phyloP scores from a whole-genome alignment of 352 stramenopile genomes.

The Globisporangium orthogonon region DNA sequence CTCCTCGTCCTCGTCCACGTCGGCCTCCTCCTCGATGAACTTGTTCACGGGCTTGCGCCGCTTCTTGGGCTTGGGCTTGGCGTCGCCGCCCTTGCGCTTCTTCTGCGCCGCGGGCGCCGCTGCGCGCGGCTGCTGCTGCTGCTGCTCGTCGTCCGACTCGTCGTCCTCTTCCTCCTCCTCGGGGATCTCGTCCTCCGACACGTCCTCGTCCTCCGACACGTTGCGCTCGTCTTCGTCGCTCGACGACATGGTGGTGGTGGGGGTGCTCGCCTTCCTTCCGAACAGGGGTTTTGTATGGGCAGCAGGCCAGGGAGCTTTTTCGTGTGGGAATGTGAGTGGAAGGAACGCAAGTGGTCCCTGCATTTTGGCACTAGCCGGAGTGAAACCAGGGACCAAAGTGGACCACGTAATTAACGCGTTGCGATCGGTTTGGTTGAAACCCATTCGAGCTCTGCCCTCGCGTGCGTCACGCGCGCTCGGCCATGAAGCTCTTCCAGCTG shows the following conservation, averaged over 20 bases:
- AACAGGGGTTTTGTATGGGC: too few relatives aligned
- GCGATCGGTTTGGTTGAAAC: too few relatives aligned
- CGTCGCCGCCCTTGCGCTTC: conserved; percentile 64
- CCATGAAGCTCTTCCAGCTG: conserved; percentile 87
- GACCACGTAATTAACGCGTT: too few relatives aligned
- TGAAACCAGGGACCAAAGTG: background rate
- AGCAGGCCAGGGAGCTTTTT: too few relatives aligned
- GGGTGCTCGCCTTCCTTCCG: background rate
- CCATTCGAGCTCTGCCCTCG: too few relatives aligned
- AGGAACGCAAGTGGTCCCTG: too few relatives aligned
- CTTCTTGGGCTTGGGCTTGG: conserved; percentile 81
- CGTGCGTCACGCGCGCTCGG: background rate
- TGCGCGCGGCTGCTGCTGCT: conserved; percentile 23
- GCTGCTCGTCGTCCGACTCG: conserved; percentile 28
- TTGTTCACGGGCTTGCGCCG: conserved; percentile 81
- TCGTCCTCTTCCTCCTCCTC: conserved; percentile 48
- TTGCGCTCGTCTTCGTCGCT: conserved; percentile 86
- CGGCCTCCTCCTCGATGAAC: conserved; percentile 87
- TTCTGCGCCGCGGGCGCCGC: conserved; percentile 18
- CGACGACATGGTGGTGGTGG: conserved; percentile 47
- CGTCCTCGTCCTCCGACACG: conserved; percentile 44
- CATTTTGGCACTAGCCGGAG: too few relatives aligned
- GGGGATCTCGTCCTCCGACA: conserved; percentile 29
- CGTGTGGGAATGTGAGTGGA: too few relatives aligned
- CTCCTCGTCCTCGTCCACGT: conserved; percentile 84